Conservation (phyloP, 495 filamentous ascomycete species). For the Amphirosellinia nigrospora region DNA sequence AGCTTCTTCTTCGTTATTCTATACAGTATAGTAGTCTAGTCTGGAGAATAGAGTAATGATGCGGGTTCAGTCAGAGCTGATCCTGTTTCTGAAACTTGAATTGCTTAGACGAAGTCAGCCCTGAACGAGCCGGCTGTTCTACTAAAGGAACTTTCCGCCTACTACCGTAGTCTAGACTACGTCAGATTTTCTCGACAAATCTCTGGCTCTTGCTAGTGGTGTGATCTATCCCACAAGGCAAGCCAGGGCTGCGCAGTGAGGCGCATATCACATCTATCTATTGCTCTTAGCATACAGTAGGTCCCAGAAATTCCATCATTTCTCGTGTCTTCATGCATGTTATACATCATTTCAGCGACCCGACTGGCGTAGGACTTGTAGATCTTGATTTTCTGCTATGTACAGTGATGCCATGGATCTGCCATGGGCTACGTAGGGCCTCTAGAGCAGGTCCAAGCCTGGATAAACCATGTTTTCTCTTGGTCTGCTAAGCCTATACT, state of each 20-base stretch:
- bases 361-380: constrained; percentile 1
- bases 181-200: background rate
- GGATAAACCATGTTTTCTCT: constrained; percentile 18
- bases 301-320: background rate
- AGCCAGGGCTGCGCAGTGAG: background rate
- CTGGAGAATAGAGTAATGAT: background rate
- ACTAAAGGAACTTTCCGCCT: background rate
- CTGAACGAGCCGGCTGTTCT: background rate
- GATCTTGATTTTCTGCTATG: constrained; percentile 19
- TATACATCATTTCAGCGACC: background rate
- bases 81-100: constrained; percentile 2
- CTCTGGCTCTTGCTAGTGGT: background rate
- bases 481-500: background rate
- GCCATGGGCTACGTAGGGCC: background rate
- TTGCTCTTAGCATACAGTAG: constrained; percentile 8
- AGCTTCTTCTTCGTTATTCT: background rate
- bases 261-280: constrained; percentile 7
- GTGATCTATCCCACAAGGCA: background rate
- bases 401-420: background rate
- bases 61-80: background rate
- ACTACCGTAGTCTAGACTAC: background rate
- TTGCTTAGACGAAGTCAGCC: background rate
- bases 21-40: too few relatives aligned
- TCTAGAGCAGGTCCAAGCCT: background rate
- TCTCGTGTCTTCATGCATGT: constrained; percentile 4